phyloP scores from a whole-genome alignment of 192 early-diverging fungal genomes.

The Coemansia sp. region DNA sequence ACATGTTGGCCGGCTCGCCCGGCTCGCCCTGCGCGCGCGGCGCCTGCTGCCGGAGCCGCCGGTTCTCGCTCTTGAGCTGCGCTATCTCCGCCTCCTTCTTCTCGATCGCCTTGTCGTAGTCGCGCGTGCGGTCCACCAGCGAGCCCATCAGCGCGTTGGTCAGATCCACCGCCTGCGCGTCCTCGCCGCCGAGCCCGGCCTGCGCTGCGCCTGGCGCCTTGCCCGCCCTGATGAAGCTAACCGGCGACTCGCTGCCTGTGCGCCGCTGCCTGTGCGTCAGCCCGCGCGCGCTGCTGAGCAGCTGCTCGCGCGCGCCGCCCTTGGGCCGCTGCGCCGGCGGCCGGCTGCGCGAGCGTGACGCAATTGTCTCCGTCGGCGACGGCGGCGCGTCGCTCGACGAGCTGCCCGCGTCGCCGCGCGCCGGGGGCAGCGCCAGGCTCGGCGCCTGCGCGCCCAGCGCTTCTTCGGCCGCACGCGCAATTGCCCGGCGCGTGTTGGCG shows the following conservation, averaged over 20 bases:
- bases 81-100: slow-evolving; percentile 16
- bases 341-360: slow-evolving; percentile 22
- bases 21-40: not conserved
- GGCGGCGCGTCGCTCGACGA: slow-evolving; percentile 15
- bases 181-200: not conserved
- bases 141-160: slow-evolving; percentile 17
- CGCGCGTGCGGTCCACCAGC: slow-evolving; percentile 21
- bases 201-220: not conserved
- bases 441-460: not conserved
- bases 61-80: slow-evolving; percentile 18
- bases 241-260: slow-evolving; percentile 1
- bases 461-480: slow-evolving; percentile 27
- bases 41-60: slow-evolving; percentile 15
- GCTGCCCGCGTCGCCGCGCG: slow-evolving; percentile 12
- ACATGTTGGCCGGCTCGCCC: slow-evolving; percentile 11
- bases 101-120: slow-evolving; percentile 12
- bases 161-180: slow-evolving; percentile 6
- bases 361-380: slow-evolving; percentile 38
- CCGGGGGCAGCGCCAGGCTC: slow-evolving; percentile 5
- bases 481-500: slow-evolving; percentile 16
- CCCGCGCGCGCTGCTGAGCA: not conserved
- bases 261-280: not conserved
- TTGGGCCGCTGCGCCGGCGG: slow-evolving; percentile 12
- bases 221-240: not conserved
- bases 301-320: not conserved